Evolutionary conservation across 768 basidiomycete species (phyloP).

Genomic region (Lepiota subincarnata): DNA sequence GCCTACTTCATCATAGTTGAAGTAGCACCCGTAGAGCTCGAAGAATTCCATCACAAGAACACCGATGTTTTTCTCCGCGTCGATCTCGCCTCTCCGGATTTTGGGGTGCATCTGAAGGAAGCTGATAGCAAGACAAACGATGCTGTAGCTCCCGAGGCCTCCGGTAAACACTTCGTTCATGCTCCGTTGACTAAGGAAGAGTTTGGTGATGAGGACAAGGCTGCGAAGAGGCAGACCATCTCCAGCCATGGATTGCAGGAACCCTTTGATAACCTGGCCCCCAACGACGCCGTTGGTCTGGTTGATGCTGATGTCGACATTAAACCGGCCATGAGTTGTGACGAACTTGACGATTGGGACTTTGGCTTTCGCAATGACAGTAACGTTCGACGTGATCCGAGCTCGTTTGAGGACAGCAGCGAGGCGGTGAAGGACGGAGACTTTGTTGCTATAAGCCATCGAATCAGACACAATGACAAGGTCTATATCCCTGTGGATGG

Average conservation of each 20-base stretch:
- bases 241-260: conserved; percentile 42
- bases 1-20: conserved; percentile 88
- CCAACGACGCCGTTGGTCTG: conserved; percentile 81
- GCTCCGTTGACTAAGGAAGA: conserved; percentile 80
- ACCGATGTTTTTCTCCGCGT: conserved; percentile 84
- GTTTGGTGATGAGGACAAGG: conserved; percentile 86
- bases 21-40: conserved; percentile 88
- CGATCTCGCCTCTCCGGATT: conserved; percentile 82
- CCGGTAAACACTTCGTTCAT: conserved; percentile 99
- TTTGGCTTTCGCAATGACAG: conserved; percentile 88
- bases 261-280: conserved; percentile 75
- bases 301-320: conserved; percentile 93
- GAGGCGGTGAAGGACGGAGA: conserved; percentile 68
- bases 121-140: conserved; percentile 88
- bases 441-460: conserved; percentile 69
- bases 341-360: conserved; percentile 97
- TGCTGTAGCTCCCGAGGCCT: conserved; percentile 90
- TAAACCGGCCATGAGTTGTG: conserved; percentile 73
- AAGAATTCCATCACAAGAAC: conserved; percentile 97
- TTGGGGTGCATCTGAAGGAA: conserved; percentile 99
- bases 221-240: conserved; percentile 65
- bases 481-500: conserved; percentile 78
- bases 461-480: conserved; percentile 79
- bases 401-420: conserved; percentile 73
- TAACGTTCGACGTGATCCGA: conserved; percentile 70